Conservation (phyloP, 2,329 filamentous ascomycete species). For the Colletotrichum neosansevieriae region DNA sequence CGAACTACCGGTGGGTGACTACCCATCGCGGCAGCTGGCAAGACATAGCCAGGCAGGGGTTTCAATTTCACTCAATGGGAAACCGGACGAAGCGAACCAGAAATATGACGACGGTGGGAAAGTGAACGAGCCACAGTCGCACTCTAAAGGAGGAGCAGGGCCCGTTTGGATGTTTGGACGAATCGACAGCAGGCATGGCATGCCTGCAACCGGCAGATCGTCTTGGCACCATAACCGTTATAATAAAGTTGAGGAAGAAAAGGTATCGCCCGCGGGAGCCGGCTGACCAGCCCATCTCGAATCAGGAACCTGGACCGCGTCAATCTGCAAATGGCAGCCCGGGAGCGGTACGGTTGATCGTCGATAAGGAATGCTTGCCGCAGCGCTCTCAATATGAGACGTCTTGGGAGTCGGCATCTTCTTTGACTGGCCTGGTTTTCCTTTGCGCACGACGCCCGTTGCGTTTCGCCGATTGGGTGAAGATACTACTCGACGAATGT, state of each 20-base stretch:
- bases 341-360: background rate
- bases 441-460: conserved; percentile 3
- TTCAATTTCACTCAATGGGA: background rate
- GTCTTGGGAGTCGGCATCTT: conserved; percentile 9
- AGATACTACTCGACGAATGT: conserved; percentile 23
- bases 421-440: background rate
- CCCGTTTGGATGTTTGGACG: conserved; percentile 16
- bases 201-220: conserved; percentile 20
- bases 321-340: conserved; percentile 14
- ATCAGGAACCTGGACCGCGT: conserved; percentile 11
- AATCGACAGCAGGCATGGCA: background rate
- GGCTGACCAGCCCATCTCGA: conserved; percentile 6
- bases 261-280: background rate
- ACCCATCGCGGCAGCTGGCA: conserved; percentile 38
- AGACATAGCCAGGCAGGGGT: conserved; percentile 19
- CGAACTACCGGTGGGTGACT: conserved; percentile 37
- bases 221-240: conserved; percentile 30
- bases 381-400: conserved; percentile 23
- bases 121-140: background rate
- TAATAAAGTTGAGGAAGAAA: conserved; percentile 26
- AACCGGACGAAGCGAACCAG: conserved; percentile 12
- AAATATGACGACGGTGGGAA: conserved; percentile 13
- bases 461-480: conserved; percentile 34
- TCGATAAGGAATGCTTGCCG: conserved; percentile 11
- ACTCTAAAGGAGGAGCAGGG: conserved; percentile 9